A percentile compares a stretch with the other conserved stretches of the same genome.
Evolutionary conservation across 352 stramenopile genomes (phyloP).

Genomic region (Pythium rishiriense): DNA sequence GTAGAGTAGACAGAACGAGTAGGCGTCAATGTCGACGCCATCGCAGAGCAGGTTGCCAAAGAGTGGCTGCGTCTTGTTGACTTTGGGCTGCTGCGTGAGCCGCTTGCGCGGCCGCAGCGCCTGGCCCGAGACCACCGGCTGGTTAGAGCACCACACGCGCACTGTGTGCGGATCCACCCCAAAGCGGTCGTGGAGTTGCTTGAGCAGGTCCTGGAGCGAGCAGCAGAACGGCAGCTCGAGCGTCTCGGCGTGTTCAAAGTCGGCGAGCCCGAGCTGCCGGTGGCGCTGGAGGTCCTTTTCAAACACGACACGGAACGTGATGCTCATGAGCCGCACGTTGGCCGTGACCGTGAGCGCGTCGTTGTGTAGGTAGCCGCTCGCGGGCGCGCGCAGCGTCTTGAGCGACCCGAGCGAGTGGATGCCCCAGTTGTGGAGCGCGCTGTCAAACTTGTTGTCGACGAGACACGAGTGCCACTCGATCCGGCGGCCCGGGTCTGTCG

Average conservation of each 20-base stretch:
- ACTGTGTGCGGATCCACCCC: constrained; percentile 31
- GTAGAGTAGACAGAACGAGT: constrained; percentile 81
- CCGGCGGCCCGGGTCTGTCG: constrained; percentile 36
- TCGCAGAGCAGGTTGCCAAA: constrained; percentile 75
- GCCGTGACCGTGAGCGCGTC: constrained; percentile 62
- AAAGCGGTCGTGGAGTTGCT: constrained; percentile 36
- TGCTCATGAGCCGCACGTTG: constrained; percentile 75
- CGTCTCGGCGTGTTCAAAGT: constrained; percentile 45
- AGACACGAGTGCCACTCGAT: constrained; percentile 85
- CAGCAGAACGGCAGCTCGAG: constrained; percentile 72
- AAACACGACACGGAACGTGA: constrained; percentile 75
- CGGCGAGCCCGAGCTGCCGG: constrained; percentile 53
- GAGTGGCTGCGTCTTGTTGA: constrained; percentile 45
- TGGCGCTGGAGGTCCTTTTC: constrained; percentile 54
- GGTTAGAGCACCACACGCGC: constrained; percentile 78
- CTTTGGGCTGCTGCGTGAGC: constrained; percentile 40
- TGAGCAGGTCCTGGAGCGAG: constrained; percentile 55
- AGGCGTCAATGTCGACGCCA: constrained; percentile 81
- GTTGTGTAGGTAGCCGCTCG: constrained; percentile 49
- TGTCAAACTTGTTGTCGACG: constrained; percentile 82
- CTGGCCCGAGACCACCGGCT: constrained; percentile 70
- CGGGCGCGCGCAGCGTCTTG: constrained; percentile 48
- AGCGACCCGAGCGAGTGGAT: constrained; percentile 75
- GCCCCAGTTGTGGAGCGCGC: constrained; percentile 75
- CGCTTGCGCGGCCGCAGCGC: constrained; percentile 70